Evolutionary conservation across 2,329 filamentous ascomycete genomes (phyloP).

Genomic region (Daldinia sp.): DNA sequence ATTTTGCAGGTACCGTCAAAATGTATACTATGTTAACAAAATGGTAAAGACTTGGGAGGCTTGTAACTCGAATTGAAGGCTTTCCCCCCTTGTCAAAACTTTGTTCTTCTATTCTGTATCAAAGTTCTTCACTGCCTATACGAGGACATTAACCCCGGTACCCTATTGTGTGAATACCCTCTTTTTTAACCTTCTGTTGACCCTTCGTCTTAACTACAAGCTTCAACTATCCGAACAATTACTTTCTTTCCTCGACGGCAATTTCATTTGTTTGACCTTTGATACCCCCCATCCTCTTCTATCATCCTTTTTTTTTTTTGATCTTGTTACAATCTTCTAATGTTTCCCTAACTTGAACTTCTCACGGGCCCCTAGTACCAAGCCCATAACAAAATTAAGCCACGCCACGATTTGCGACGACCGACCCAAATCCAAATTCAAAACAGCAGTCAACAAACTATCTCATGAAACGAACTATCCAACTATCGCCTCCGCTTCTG

Average conservation of each 20-base stretch:
- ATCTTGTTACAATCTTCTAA: conserved; percentile 16
- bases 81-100: conserved; percentile 11
- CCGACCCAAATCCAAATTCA: conserved; percentile 19
- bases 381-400: conserved; percentile 6
- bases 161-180: conserved; percentile 38
- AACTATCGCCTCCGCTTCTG: conserved; percentile 1
- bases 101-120: conserved; percentile 19
- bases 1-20: background rate
- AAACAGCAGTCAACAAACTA: background rate
- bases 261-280: conserved; percentile 35
- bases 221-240: conserved; percentile 27
- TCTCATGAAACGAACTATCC: conserved; percentile 21
- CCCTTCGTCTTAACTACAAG: conserved; percentile 29
- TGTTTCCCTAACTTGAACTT: conserved; percentile 17
- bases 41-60: background rate
- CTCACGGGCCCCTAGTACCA: conserved; percentile 3
- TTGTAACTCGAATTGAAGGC: background rate
- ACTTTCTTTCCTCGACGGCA: conserved; percentile 24
- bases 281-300: conserved; percentile 35
- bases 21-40: background rate
- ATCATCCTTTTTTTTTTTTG: conserved; percentile 23
- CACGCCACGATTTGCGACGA: conserved; percentile 30
- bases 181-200: conserved; percentile 32
- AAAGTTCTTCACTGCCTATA: conserved; percentile 37
- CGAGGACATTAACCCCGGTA: conserved; percentile 28